These are phyloP conservation scores for Bacidia gigantensis DNA, from an alignment of 495 filamentous ascomycete species.

Conservation along the genomic window DNA sequence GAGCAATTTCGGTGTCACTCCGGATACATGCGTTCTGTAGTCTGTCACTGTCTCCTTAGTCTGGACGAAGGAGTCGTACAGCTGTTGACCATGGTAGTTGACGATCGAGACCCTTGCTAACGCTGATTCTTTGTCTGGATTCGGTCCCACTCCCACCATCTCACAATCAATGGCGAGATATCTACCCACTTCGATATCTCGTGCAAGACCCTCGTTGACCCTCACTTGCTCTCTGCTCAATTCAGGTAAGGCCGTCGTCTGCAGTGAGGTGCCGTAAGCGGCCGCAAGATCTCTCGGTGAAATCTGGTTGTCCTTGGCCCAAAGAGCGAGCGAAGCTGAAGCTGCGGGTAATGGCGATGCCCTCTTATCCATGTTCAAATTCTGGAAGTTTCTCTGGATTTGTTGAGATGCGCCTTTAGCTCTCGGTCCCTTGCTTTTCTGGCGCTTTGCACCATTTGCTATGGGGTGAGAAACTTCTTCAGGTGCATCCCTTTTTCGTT, in stretches of 20 bases:
- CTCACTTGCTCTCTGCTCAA: conserved; percentile 3
- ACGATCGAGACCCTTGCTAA: conserved; percentile 78
- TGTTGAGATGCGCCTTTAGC: not conserved
- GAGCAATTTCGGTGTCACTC: conserved; percentile 61
- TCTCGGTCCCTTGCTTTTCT: not conserved
- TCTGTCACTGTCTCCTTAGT: conserved; percentile 68
- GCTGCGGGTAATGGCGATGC: conserved; percentile 4
- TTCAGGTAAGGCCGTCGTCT: conserved; percentile 9
- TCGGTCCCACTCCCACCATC: conserved; percentile 84
- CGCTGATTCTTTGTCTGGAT: conserved; percentile 47
- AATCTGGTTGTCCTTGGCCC: conserved; percentile 47
- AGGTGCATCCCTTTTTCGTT: conserved; percentile 11
- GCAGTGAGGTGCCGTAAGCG: conserved; percentile 34
- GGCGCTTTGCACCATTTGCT: not conserved
- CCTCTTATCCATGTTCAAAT: conserved; percentile 6
- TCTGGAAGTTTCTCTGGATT: not conserved
- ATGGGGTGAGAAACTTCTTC: conserved; percentile 8
- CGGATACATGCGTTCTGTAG: conserved; percentile 76
- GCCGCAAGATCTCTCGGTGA: conserved; percentile 44
- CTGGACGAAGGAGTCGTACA: conserved; percentile 83
- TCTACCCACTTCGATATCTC: conserved; percentile 51
- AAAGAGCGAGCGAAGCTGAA: conserved; percentile 26
- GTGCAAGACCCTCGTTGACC: conserved; percentile 39
- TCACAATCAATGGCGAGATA: conserved; percentile 93
- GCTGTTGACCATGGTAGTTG: conserved; percentile 77